These are phyloP conservation scores for Penicillium sp. DNA, from an alignment of 2,329 filamentous ascomycete species.

Conservation along the genomic window DNA sequence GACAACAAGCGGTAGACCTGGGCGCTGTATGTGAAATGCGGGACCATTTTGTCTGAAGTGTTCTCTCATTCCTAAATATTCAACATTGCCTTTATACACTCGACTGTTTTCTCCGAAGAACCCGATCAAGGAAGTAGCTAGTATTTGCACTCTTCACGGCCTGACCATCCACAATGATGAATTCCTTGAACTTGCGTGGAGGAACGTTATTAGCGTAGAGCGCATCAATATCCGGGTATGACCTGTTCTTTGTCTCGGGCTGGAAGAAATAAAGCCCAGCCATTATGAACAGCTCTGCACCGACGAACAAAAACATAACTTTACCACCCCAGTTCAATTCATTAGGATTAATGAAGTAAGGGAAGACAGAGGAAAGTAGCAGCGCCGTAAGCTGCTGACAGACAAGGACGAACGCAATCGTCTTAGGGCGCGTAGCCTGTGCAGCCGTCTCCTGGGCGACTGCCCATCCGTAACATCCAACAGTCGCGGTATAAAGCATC, in stretches of 20 bases:
- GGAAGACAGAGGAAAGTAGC: constrained; percentile 3
- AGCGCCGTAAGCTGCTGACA: constrained; percentile 6
- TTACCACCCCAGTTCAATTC: constrained; percentile 9
- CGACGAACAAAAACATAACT: constrained; percentile 9
- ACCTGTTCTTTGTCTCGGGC: constrained; percentile 6
- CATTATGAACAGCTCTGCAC: constrained; percentile 3
- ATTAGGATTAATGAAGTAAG: constrained; percentile 8
- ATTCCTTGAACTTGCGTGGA: neutral
- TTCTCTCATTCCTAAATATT: neutral
- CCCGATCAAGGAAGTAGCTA: neutral
- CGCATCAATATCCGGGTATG: constrained; percentile 1
- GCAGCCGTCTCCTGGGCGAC: constrained; percentile 6
- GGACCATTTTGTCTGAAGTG: neutral
- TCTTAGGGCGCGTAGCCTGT: constrained; percentile 6
- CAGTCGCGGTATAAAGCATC: constrained; percentile 6
- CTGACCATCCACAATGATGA: neutral
- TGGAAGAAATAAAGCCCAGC: constrained; percentile 7
- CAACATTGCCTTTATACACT: neutral
- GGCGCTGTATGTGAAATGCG: too few species aligned
- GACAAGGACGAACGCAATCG: constrained; percentile 6
- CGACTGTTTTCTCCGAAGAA: neutral
- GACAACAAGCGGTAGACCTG: too few species aligned
- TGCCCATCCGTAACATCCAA: constrained; percentile 6
- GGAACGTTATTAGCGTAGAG: neutral
- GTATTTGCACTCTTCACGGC: neutral